Evolutionary conservation across 2,329 filamentous ascomycete genomes (phyloP), one percentile per base, ranked within the genome.

Genomic region (Mycosphaerella arachidis): DNA sequence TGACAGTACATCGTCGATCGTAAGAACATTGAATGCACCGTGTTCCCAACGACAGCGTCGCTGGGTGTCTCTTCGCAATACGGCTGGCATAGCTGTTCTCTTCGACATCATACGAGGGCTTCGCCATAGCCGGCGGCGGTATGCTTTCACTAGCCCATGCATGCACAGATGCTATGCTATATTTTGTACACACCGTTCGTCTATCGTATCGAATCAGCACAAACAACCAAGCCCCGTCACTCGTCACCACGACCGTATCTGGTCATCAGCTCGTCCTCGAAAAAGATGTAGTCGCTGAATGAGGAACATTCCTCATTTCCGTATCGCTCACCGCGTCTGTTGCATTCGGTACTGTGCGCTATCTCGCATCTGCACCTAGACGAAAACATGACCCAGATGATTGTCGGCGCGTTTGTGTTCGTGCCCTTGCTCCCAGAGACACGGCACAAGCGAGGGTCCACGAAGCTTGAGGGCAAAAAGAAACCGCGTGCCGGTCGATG

Each of bases 1-100:
- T 31, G 24, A 55, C 37, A 13, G 16, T 6, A 18, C 18, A 56
- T 56, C 54, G 54, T 56, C 54, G 54, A 56, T 56, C n/a, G 43
- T 43, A 18, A 12, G 13, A 29, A 18, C 29, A 31, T 31, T 33
- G 43, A 56, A 35, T 33, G 29, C 35, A n/a, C 30, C 8, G 18
- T 20, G 29, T 55, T 31, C 53, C 40, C 53, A 55, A 55, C 53
- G 7, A 30, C 53, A 3, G 35, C n/a, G n/a, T n/a, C n/a, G n/a
- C n/a, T 43, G 13, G 40, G 16, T n/a, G 16, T 43, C 40, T 43
- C 3, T 8, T 43, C n/a, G 8, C 40, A n/a, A n/a, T 13, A n/a
- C 40, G 2, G 3, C 40, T 18, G 3, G 40, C 16, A 24, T 37
- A 20, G 31, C 24, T 37, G 27, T 12, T 12, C 50, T 53, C 50